Percentiles rank a stretch among this genome's conserved stretches.
Conservation (phyloP, 306 rosid species). For the Dryas drummondii region DNA sequence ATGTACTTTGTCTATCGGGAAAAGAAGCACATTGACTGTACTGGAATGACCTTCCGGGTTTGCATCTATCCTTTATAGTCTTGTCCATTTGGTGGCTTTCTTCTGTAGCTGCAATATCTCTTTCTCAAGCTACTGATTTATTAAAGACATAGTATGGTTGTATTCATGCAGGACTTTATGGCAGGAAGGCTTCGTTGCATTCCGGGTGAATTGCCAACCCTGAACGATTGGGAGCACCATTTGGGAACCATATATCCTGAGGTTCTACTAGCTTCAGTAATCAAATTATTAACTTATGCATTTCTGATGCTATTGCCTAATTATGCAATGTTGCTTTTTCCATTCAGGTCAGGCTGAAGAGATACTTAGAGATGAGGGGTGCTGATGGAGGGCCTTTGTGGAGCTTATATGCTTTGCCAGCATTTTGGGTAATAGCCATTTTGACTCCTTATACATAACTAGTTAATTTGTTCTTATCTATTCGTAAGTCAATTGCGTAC, state of each 20-base stretch:
- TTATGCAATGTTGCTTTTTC: conserved; percentile 14
- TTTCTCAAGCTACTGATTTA: not conserved
- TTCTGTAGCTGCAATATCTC: not conserved
- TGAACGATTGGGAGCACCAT: conserved; percentile 98
- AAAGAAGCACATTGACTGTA: conserved; percentile 72
- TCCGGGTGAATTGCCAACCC: conserved; percentile 92
- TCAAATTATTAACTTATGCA: conserved; percentile 10
- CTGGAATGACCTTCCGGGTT: conserved; percentile 98
- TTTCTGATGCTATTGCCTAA: conserved; percentile 28
- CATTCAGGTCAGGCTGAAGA: conserved; percentile 91
- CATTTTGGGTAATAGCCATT: conserved; percentile 75
- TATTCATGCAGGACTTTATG: conserved; percentile 73
- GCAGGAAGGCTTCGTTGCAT: conserved; percentile 76
- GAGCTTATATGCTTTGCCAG: conserved; percentile 96
- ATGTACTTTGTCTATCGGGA: conserved; percentile 92
- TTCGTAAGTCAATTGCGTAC: not conserved
- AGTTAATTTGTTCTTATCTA: not conserved
- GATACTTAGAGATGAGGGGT: conserved; percentile 99
- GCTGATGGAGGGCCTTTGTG: conserved; percentile 99
- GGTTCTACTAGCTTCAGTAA: conserved; percentile 40
- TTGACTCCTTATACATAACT: conserved; percentile 13
- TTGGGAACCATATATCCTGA: conserved; percentile 93
- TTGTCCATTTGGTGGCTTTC: conserved; percentile 15
- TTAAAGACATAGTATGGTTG: not conserved
- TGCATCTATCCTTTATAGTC: conserved; percentile 36